Evolutionary conservation across 257 asterid species (phyloP).

Genomic region (Pogostemon cablin): DNA sequence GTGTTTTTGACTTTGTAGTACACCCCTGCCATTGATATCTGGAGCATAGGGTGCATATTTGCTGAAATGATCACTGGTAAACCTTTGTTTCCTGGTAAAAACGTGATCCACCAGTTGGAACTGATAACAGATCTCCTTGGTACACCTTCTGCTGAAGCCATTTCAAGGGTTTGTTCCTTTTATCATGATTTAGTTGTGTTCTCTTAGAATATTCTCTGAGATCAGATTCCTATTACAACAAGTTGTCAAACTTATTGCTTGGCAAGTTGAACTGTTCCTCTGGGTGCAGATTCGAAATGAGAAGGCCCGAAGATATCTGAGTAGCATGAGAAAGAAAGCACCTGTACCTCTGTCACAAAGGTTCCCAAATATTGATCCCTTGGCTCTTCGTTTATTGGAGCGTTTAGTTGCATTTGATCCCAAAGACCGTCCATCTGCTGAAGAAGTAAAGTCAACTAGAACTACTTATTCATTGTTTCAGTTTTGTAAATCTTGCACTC

Average conservation of each 20-base stretch:
- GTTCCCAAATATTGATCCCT: slow-evolving; percentile 79
- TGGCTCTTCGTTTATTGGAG: slow-evolving; percentile 83
- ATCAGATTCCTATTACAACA: neutral
- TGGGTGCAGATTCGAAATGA: slow-evolving; percentile 82
- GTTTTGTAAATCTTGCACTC: neutral
- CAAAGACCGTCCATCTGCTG: slow-evolving; percentile 92
- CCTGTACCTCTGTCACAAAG: slow-evolving; percentile 68
- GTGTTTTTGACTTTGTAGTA: slow-evolving; percentile 52
- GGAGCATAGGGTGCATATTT: slow-evolving; percentile 98
- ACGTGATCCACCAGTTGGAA: slow-evolving; percentile 91
- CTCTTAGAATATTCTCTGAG: too few relatives aligned
- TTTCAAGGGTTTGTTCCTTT: slow-evolving; percentile 73
- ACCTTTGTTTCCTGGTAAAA: slow-evolving; percentile 88
- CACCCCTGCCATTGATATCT: slow-evolving; percentile 92
- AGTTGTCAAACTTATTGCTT: slow-evolving; percentile 11
- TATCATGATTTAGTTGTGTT: too few relatives aligned
- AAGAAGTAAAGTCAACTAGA: slow-evolving; percentile 52
- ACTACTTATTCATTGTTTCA: slow-evolving; percentile 2
- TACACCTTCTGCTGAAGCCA: slow-evolving; percentile 75
- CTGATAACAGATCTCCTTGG: slow-evolving; percentile 94
- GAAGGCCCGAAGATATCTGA: slow-evolving; percentile 86
- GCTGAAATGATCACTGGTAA: slow-evolving; percentile 87
- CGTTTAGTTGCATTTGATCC: slow-evolving; percentile 91
- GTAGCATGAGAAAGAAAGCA: slow-evolving; percentile 79
- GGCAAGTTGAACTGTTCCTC: slow-evolving; percentile 16